phyloP scores from a whole-genome alignment of 75 land plant species.

The Pseudotsuga menziesii region DNA sequence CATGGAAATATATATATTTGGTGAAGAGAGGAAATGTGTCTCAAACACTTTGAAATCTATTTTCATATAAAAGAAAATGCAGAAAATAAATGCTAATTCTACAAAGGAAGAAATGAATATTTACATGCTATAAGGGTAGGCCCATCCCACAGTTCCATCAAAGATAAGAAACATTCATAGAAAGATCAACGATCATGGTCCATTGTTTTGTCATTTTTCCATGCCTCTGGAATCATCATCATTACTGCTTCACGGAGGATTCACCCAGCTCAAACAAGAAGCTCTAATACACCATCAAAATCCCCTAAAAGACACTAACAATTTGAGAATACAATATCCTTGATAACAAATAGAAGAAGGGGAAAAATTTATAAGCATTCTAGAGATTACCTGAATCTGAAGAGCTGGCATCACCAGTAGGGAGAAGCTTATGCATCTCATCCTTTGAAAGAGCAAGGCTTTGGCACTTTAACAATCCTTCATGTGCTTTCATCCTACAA shows the following conservation, averaged over 20 bases:
- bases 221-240: constrained; percentile 99
- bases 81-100: too few species aligned
- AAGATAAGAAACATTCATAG: constrained; percentile 91
- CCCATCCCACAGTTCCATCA: constrained; percentile 99
- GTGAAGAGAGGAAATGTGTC: too few species aligned
- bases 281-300: too few species aligned
- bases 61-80: too few species aligned
- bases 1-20: too few species aligned
- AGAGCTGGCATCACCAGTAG: constrained; percentile 93
- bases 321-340: background rate
- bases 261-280: too few species aligned
- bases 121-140: too few species aligned
- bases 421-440: constrained; percentile 89
- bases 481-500: constrained; percentile 92
- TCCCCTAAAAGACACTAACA: background rate
- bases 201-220: constrained; percentile 99
- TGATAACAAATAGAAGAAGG: background rate
- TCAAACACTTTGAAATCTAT: too few species aligned
- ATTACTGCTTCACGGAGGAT: constrained; percentile 95
- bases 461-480: constrained; percentile 85
- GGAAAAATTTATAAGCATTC: background rate
- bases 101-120: too few species aligned
- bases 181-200: constrained; percentile 87
- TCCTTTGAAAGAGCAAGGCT: constrained; percentile 67
- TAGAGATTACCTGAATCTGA: too few species aligned